Evolutionary conservation across 108 stramenopile species (phyloP), one percentile per base, ranked within the genome.

Genomic region (Fragilariopsis cylindrus): DNA sequence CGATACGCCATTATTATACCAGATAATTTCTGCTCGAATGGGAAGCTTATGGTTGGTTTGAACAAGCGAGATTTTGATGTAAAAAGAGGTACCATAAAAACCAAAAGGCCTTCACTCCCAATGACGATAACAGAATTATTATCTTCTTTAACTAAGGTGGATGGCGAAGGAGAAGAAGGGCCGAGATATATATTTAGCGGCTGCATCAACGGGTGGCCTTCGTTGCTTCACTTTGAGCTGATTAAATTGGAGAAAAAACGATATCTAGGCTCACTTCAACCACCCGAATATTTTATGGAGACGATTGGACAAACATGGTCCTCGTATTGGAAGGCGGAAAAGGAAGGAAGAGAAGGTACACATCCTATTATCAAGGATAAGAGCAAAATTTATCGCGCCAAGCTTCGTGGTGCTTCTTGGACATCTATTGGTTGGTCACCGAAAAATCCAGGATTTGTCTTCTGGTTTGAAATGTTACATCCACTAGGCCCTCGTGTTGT

Each of bases 171-270:
- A 6, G 54, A 70, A 11, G 46, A 74, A 11, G 83, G 81, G 5
- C 76, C 83, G n/a, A 75, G 88, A 4, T 87, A 76, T 74, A 81
- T 91, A 30, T 87, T 87, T 70, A 71, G 76, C 47, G 87, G 87
- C 7, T 75, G 82, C 7, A 60, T 91, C 53, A 88, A 88, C 72
- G 90, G 87, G 7, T 91, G 90, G 90, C 87, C 90, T 2, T 81
- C 79, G 9, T 67, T 91, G 49, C 48, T 57, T 12, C 65, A 73
- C 47, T 83, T 91, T 54, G 83, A 88, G 60, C 55, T 88, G 5
- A 48, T 87, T 48, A 72, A 47, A 11, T 50, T 87, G 44, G 87
- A 85, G 55, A 65, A 69, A 54, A 81, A 72, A 72, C 46, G 81
- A 16, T 57, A 63, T 9, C 30, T 85, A 3, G 79, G 79, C 45